Conservation (phyloP, 2,329 filamentous ascomycete genomes). For the Neobulgaria alba region DNA sequence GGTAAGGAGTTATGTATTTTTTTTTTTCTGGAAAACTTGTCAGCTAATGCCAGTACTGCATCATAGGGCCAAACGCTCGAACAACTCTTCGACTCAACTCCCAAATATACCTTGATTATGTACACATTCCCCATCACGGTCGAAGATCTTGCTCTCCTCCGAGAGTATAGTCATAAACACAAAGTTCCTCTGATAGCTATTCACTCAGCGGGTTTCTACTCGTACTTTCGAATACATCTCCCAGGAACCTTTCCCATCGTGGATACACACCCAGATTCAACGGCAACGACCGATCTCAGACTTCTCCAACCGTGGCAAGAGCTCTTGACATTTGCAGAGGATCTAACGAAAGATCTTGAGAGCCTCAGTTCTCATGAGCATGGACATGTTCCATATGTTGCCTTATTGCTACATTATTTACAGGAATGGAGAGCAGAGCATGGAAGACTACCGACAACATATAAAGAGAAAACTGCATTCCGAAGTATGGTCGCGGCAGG, state of each 20-base stretch:
- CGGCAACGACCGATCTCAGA: constrained; percentile 75
- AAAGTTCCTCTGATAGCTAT: constrained; percentile 71
- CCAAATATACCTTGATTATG: constrained; percentile 51
- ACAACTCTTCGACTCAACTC: constrained; percentile 29
- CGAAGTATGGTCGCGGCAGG: constrained; percentile 58
- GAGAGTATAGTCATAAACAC: constrained; percentile 41
- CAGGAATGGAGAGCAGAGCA: constrained; percentile 70
- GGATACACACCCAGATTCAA: constrained; percentile 88
- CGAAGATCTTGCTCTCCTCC: constrained; percentile 41
- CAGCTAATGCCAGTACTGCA: constrained; percentile 10
- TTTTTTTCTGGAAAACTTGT: background rate
- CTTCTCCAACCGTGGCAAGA: constrained; percentile 82
- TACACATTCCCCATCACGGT: constrained; percentile 49
- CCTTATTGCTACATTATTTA: constrained; percentile 74
- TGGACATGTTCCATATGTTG: constrained; percentile 82
- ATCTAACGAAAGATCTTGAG: constrained; percentile 62
- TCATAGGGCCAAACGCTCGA: constrained; percentile 3
- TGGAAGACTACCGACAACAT: constrained; percentile 60
- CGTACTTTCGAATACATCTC: constrained; percentile 73
- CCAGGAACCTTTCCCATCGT: constrained; percentile 82
- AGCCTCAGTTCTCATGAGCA: constrained; percentile 70
- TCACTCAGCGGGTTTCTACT: constrained; percentile 88
- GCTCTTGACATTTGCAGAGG: constrained; percentile 55
- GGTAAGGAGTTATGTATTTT: constrained; percentile 31
- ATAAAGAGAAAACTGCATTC: constrained; percentile 82